These are phyloP conservation scores for Conringia planisiliqua DNA, from an alignment of 345 rosid genomes.

Conservation along the genomic window DNA sequence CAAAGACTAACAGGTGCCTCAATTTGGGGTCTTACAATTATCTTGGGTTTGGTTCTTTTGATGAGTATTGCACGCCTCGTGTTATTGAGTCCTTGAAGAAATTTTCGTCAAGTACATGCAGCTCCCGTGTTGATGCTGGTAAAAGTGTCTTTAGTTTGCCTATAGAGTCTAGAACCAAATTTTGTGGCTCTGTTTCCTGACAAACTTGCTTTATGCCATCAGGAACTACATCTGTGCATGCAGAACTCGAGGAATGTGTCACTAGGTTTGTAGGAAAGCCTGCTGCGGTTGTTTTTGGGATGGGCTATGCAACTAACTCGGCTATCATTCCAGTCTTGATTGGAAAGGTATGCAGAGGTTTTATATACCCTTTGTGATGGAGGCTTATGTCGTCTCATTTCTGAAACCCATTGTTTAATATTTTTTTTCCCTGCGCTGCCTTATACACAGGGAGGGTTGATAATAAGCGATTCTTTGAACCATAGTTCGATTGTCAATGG, in stretches of 20 bases:
- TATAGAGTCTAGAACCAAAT: not conserved
- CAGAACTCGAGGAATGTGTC: constrained; percentile 72
- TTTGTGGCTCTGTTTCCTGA: not conserved
- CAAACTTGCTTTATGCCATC: constrained; percentile 7
- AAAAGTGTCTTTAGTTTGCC: not conserved
- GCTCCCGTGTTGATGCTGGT: constrained; percentile 89
- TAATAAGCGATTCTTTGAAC: constrained; percentile 84
- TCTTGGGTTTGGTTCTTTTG: constrained; percentile 86
- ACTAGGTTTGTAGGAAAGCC: constrained; percentile 83
- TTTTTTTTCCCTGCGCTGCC: not conserved
- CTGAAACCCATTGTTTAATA: not conserved
- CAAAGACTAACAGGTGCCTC: constrained; percentile 63
- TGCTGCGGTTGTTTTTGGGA: constrained; percentile 78
- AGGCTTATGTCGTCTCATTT: not conserved
- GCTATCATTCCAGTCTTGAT: constrained; percentile 75
- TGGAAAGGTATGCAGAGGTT: constrained; percentile 53
- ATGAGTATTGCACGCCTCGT: constrained; percentile 94
- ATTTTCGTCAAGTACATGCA: constrained; percentile 79
- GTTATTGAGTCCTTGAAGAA: constrained; percentile 68
- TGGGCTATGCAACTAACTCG: constrained; percentile 90
- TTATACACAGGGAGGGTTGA: constrained; percentile 63
- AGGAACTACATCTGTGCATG: constrained; percentile 73
- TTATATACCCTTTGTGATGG: not conserved
- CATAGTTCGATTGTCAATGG: constrained; percentile 93
- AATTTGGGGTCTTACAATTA: constrained; percentile 93